These are phyloP conservation scores for Thecamonas trahens DNA, from an alignment of 78 protist genomes.

Conservation along the genomic window DNA sequence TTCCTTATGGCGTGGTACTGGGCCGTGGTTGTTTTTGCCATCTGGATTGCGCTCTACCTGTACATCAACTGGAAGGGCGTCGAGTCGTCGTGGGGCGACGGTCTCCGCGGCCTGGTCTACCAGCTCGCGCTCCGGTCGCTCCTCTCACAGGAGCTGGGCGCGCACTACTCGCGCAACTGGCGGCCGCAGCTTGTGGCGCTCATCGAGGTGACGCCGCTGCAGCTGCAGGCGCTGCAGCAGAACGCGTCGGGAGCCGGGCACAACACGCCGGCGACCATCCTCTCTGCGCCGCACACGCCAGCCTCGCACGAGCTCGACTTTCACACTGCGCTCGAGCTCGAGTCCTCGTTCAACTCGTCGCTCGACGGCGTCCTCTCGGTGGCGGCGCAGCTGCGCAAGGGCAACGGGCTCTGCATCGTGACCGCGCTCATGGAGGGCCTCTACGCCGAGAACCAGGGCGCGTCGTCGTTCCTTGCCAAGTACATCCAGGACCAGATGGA, in stretches of 20 bases:
- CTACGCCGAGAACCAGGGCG: not conserved
- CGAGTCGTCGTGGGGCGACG: conserved; percentile 25
- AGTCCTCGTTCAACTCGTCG: not conserved
- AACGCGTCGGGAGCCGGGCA: not conserved
- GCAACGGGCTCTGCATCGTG: not conserved
- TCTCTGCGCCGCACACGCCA: no score
- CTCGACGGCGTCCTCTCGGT: not conserved
- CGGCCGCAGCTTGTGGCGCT: conserved; percentile 21
- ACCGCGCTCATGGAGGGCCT: not conserved
- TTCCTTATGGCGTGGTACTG: conserved; percentile 25
- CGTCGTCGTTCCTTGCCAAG: not conserved
- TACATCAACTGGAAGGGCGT: conserved; percentile 13
- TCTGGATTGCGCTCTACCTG: not conserved
- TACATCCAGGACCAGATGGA: not conserved
- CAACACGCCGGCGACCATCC: not conserved
- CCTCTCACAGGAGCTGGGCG: conserved; percentile 17
- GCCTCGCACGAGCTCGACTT: no score
- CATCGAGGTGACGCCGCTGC: not conserved
- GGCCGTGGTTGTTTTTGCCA: not conserved
- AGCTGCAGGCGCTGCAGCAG: not conserved
- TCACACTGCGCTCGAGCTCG: no score
- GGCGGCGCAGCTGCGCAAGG: not conserved
- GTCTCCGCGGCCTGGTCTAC: conserved; percentile 12
- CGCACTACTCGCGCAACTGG: conserved; percentile 7
- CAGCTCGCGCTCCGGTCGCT: conserved; percentile 23